A percentile compares a stretch with the other conserved stretches of the same genome.
Evolutionary conservation across 257 asterid genomes (phyloP).

Genomic region (Ophiorrhiza pumila): DNA sequence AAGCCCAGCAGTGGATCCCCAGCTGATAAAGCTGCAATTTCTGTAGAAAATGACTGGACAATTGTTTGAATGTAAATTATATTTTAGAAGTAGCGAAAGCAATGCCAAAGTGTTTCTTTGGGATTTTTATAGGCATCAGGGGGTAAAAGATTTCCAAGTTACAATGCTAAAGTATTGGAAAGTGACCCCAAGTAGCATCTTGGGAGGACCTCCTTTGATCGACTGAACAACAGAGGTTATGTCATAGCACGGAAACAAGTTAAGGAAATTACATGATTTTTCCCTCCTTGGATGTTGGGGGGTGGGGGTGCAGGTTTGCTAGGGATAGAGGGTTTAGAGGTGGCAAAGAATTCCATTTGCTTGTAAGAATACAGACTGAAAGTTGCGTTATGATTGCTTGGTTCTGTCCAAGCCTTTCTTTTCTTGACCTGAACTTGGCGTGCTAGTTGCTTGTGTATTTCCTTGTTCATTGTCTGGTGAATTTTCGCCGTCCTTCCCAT

Average conservation of each 20-base stretch:
- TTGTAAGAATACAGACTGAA: neutral
- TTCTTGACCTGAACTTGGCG: neutral
- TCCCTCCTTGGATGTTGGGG: neutral
- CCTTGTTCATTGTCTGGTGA: slow-evolving; percentile 16
- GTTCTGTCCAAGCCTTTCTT: slow-evolving; percentile 3
- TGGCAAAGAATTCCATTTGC: neutral
- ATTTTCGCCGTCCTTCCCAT: slow-evolving; percentile 14
- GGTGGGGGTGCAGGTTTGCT: neutral
- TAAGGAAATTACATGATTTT: neutral
- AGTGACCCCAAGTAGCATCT: neutral
- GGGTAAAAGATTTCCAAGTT: neutral
- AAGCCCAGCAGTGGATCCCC: slow-evolving; percentile 53
- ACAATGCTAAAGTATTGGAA: no score
- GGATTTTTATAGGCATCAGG: neutral
- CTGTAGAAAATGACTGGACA: slow-evolving; percentile 78
- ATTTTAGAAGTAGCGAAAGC: slow-evolving; percentile 14
- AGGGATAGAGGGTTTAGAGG: no score
- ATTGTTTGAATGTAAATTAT: slow-evolving; percentile 50
- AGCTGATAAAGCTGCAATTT: slow-evolving; percentile 42
- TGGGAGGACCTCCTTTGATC: neutral
- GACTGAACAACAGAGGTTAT: neutral
- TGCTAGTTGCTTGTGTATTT: neutral
- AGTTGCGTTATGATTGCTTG: slow-evolving; percentile 1
- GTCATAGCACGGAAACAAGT: neutral
- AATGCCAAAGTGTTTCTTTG: neutral